Evolutionary conservation across 2,329 filamentous ascomycete species (phyloP).

Genomic region (Aspergillus vadensis): DNA sequence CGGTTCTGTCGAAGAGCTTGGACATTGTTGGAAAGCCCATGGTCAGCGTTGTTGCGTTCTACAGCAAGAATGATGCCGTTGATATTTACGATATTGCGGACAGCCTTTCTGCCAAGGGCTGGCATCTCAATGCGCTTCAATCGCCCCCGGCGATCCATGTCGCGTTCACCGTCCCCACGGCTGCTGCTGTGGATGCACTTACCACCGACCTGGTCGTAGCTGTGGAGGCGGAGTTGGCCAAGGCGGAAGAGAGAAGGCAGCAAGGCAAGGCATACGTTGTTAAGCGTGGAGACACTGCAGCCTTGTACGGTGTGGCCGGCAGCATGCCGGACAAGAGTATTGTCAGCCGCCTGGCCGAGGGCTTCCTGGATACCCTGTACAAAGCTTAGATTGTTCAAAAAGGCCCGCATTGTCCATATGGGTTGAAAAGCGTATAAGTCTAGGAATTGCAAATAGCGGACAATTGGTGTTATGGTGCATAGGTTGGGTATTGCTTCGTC

Average conservation of each 20-base stretch:
- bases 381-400: conserved; percentile 62
- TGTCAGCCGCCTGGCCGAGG: conserved; percentile 83
- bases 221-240: conserved; percentile 71
- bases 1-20: conserved; percentile 70
- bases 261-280: conserved; percentile 58
- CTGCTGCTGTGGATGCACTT: conserved; percentile 76
- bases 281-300: conserved; percentile 71
- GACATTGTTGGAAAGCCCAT: conserved; percentile 81
- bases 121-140: conserved; percentile 95
- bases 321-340: conserved; percentile 95
- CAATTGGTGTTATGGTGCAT: conserved; percentile 17
- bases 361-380: conserved; percentile 90
- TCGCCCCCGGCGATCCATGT: conserved; percentile 90
- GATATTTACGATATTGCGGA: conserved; percentile 95
- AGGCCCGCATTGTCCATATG: conserved; percentile 16
- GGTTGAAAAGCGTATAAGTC: conserved; percentile 7
- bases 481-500: background rate
- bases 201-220: conserved; percentile 67
- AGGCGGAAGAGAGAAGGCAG: conserved; percentile 69
- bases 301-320: conserved; percentile 91
- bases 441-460: conserved; percentile 10
- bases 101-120: conserved; percentile 78
- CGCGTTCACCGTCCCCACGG: conserved; percentile 86
- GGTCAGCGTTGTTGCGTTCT: conserved; percentile 88
- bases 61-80: conserved; percentile 66